A percentile compares a stretch with the other conserved stretches of the same genome.
phyloP scores from a whole-genome alignment of 208 protist species.

The Crithidia fasciculata region DNA sequence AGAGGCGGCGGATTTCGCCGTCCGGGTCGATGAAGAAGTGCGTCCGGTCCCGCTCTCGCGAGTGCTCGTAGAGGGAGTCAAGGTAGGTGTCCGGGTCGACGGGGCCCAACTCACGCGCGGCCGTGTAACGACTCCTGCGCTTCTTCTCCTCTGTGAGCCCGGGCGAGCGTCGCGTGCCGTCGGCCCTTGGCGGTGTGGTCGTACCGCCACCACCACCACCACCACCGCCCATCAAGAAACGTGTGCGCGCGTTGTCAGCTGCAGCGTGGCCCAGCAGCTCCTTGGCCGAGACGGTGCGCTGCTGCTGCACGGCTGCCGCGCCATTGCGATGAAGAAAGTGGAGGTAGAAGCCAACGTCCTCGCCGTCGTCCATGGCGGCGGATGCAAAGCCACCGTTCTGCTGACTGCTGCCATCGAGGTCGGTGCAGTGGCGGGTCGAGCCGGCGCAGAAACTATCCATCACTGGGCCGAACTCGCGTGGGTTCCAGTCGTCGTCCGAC shows the following conservation, averaged over 20 bases:
- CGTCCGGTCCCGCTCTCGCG: constrained; percentile 25
- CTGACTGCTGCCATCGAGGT: background rate
- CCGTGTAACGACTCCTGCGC: background rate
- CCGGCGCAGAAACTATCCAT: background rate
- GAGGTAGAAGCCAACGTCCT: constrained; percentile 4
- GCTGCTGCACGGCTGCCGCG: background rate
- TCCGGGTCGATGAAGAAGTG: constrained; percentile 36
- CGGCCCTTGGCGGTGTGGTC: background rate
- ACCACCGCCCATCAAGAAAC: constrained; percentile 1
- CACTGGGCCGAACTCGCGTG: constrained; percentile 11
- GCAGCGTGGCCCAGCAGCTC: background rate
- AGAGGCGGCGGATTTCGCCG: constrained; percentile 38
- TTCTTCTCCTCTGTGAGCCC: background rate
- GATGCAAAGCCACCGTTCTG: too few relatives aligned
- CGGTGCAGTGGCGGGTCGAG: background rate
- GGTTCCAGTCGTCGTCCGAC: constrained; percentile 16
- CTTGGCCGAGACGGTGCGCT: background rate
- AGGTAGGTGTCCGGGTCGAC: constrained; percentile 32
- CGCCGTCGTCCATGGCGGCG: background rate
- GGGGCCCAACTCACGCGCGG: constrained; percentile 6
- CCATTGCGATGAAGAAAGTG: constrained; percentile 7
- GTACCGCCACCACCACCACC: background rate
- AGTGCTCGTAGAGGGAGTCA: constrained; percentile 23
- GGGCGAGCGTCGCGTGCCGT: too few relatives aligned
- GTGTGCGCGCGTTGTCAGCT: background rate